Evolutionary conservation across 23 red algal genomes (phyloP).

Genomic region (Gracilaria domingensis): DNA sequence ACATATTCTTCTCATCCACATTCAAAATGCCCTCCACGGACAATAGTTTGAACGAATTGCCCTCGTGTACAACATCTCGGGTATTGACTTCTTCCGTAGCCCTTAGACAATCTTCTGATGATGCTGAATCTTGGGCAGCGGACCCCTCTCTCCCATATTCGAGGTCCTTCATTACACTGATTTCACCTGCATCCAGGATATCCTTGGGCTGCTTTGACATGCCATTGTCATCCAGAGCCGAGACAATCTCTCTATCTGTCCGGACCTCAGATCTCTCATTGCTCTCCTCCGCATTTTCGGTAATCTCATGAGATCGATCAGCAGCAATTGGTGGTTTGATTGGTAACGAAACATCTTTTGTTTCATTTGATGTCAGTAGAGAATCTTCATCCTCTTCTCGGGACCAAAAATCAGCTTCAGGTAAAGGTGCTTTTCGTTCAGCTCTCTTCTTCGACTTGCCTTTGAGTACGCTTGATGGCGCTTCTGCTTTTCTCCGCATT

Average conservation of each 20-base stretch:
- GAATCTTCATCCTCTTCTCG: background rate
- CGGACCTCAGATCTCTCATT: background rate
- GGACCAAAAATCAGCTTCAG: background rate
- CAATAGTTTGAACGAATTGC: background rate
- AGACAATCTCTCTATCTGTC: background rate
- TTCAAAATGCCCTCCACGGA: slow-evolving; percentile 13
- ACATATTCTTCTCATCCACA: background rate
- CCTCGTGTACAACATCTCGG: background rate
- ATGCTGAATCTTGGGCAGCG: background rate
- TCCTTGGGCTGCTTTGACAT: background rate
- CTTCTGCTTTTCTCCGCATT: background rate
- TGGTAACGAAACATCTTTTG: background rate
- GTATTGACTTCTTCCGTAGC: too few species aligned
- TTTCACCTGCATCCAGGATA: background rate
- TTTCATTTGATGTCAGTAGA: background rate
- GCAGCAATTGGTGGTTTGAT: background rate
- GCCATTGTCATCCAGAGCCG: background rate
- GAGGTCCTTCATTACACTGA: background rate
- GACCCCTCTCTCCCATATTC: background rate
- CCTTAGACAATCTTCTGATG: background rate
- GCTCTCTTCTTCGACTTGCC: background rate
- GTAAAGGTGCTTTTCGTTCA: background rate
- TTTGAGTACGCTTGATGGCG: background rate
- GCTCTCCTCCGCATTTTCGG: background rate
- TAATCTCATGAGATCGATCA: background rate